Conservation (phyloP, 1,139 yeast genomes). For the Arxiozyma slooffiae region DNA sequence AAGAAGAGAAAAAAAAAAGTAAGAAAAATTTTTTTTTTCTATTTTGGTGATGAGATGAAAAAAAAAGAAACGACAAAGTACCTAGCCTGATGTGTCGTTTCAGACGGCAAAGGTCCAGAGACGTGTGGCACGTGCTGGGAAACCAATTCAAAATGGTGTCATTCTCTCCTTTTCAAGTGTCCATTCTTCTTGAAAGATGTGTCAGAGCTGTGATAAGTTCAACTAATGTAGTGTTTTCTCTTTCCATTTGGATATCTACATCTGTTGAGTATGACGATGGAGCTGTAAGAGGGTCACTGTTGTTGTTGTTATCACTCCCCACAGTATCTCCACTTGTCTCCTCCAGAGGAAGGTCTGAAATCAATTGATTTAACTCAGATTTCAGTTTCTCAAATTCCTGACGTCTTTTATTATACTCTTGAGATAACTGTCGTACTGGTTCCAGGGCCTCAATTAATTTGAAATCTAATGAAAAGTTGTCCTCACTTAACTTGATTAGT, state of each 20-base stretch:
- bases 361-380: neutral
- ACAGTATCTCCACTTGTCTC: neutral
- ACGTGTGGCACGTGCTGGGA: too few species aligned
- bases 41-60: neutral
- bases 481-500: neutral
- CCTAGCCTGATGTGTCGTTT: neutral
- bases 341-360: neutral
- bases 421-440: neutral
- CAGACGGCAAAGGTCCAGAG: neutral
- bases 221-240: neutral
- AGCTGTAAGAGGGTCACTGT: neutral
- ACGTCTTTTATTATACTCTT: neutral
- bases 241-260: neutral
- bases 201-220: neutral
- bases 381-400: neutral
- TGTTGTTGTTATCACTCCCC: neutral
- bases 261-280: neutral
- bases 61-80: neutral
- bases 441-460: neutral
- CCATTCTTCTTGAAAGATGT: neutral
- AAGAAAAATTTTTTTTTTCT: too few species aligned
- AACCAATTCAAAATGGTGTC: too few species aligned
- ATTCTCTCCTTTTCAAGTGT: neutral
- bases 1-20: neutral
- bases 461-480: neutral